Base-by-base conservation (phyloP, 2,329 filamentous ascomycete genomes). In the Knoxdaviesia capensis region DNA sequence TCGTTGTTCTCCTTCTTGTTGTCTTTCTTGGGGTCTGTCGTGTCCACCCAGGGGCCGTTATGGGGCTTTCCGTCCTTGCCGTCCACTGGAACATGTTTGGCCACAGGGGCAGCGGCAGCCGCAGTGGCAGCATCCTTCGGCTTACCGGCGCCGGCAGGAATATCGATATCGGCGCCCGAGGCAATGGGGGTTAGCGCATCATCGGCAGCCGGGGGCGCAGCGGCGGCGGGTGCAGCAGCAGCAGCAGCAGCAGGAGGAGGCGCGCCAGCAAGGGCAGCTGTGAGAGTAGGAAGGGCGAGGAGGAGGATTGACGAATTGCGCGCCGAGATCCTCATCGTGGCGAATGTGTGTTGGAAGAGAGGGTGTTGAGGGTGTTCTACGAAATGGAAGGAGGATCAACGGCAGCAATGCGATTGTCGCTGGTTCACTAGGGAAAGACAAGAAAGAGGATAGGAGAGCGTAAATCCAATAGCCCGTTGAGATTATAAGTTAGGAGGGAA, bases 1-100 rank as follows among this genome's bases (percentile, higher is more conserved):
- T 61, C 56, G 42, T 58, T 55, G 39, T 60, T 52, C 20, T 52
- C 48, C 41, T 61, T 58, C 40, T 58, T 59, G 39, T 45, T 46
- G 40, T 45, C 46, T 38, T 49, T 48, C 38, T 53, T 58, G 50
- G 52, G 51, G 45, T 69, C 63, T 28, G 44, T 44, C 10, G 66
- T 70, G 47, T 77, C 74, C 44, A 87, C 76, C 53, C 74, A 78
- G 5, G 90, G 90, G 2, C 90, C 90, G 20, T 79, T 74, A 55
- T 94, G 88, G 39, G 90, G 90, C 62, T 87, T 90, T 39, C 90
- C 90, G 61, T 96, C 90, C 52, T 81, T 80, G 38, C 87, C 87
- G 56, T 96, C 90, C 20, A 94, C 79, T 0, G 88, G 88, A 43
- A 82, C 84, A 63, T 90, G 79, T 56, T 86, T 86, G 44, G 63